Percentiles rank a stretch among this genome's conserved stretches.
phyloP scores from a whole-genome alignment of 73 alveolate genomes.

The Paramecium primaurelia region DNA sequence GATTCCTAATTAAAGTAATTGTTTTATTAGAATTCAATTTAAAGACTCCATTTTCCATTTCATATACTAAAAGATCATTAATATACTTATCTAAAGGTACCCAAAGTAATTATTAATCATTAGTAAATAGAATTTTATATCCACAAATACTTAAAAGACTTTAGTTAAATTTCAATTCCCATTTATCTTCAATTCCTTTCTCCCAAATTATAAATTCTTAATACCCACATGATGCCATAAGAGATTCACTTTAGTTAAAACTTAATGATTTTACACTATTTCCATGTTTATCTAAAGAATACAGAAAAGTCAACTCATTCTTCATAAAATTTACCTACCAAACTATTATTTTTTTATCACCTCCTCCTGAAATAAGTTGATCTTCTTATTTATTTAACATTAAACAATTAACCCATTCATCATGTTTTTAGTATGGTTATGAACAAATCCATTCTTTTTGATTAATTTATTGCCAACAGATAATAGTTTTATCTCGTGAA shows the following conservation, averaged over 20 bases:
- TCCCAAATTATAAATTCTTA: neutral
- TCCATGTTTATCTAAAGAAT: neutral
- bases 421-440: neutral
- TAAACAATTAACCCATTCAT: neutral
- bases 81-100: too few relatives aligned
- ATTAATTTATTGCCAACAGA: neutral
- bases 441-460: neutral
- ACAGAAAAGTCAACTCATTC: neutral
- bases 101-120: too few relatives aligned
- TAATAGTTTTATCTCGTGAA: neutral
- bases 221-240: neutral
- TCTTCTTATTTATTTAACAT: neutral
- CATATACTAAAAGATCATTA: too few relatives aligned
- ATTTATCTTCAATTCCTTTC: too few relatives aligned
- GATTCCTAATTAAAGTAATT: too few relatives aligned
- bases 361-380: neutral
- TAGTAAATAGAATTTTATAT: too few relatives aligned
- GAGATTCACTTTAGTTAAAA: neutral
- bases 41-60: too few relatives aligned
- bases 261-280: neutral
- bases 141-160: too few relatives aligned
- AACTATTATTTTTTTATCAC: neutral
- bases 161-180: too few relatives aligned
- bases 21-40: too few relatives aligned
- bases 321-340: neutral